Percentiles rank a stretch among this genome's conserved stretches.
These are phyloP conservation scores for Alternaria viburni DNA, from an alignment of 2,329 filamentous ascomycete species.

Conservation along the genomic window DNA sequence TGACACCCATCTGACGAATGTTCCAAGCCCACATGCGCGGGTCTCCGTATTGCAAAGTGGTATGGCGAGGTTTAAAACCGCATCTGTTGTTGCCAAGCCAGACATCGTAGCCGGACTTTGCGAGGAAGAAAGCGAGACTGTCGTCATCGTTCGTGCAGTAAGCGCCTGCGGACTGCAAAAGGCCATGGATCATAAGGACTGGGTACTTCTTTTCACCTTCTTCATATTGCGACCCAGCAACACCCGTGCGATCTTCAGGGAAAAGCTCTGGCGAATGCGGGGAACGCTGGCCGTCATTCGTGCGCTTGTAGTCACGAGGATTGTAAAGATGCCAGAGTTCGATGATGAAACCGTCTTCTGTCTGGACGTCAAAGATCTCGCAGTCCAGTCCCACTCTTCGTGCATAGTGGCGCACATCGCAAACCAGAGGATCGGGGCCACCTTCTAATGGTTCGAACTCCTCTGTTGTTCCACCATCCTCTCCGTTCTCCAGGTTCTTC, in stretches of 20 bases:
- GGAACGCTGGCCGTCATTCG: slow-evolving; percentile 57
- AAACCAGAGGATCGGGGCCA: slow-evolving; percentile 77
- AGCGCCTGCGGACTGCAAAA: slow-evolving; percentile 85
- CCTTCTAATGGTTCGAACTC: slow-evolving; percentile 79
- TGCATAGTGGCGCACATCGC: slow-evolving; percentile 86
- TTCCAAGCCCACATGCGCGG: slow-evolving; percentile 96
- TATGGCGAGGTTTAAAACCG: slow-evolving; percentile 80
- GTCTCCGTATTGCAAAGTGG: slow-evolving; percentile 71
- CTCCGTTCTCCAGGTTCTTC: slow-evolving; percentile 49
- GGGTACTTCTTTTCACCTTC: slow-evolving; percentile 71
- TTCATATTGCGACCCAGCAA: slow-evolving; percentile 34
- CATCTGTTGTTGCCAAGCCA: slow-evolving; percentile 96
- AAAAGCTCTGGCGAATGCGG: slow-evolving; percentile 70
- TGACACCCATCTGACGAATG: slow-evolving; percentile 89
- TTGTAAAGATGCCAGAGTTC: slow-evolving; percentile 90
- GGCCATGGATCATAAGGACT: slow-evolving; percentile 83
- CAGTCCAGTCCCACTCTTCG: slow-evolving; percentile 84
- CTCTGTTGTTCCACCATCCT: slow-evolving; percentile 51
- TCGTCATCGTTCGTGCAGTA: slow-evolving; percentile 91
- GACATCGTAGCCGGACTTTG: slow-evolving; percentile 90
- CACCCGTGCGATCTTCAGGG: slow-evolving; percentile 42
- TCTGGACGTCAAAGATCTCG: slow-evolving; percentile 83
- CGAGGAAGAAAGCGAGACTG: slow-evolving; percentile 88
- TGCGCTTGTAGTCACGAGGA: slow-evolving; percentile 71
- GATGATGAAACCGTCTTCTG: slow-evolving; percentile 92